These are phyloP conservation scores for Alternaria hordeiaustralica DNA, from an alignment of 2,329 filamentous ascomycete genomes.

Conservation along the genomic window DNA sequence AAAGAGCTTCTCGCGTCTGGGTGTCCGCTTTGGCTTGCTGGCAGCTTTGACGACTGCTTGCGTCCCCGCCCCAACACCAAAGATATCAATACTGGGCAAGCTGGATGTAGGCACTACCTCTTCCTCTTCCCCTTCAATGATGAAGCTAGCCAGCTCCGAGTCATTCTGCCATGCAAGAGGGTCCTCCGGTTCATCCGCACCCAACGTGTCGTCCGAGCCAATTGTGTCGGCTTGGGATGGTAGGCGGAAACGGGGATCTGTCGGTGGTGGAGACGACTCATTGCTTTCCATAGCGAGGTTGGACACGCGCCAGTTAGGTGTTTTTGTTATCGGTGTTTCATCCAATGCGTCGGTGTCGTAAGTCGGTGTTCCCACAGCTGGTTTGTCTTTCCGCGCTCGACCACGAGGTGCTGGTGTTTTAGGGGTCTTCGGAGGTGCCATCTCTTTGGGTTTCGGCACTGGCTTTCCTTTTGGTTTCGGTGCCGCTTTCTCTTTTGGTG, in stretches of 20 bases:
- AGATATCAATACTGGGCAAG: conserved; percentile 36
- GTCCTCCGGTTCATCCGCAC: conserved; percentile 45
- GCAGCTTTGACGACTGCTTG: conserved; percentile 41
- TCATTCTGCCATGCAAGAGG: conserved; percentile 51
- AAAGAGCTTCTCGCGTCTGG: conserved; percentile 41
- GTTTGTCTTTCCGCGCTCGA: conserved; percentile 28
- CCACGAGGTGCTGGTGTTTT: conserved; percentile 32
- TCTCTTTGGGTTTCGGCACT: conserved; percentile 17
- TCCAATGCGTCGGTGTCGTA: conserved; percentile 15
- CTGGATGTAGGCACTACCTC: conserved; percentile 41
- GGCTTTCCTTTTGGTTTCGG: conserved; percentile 20
- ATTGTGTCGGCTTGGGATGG: conserved; percentile 50
- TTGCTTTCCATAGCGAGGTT: conserved; percentile 41
- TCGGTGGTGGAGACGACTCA: conserved; percentile 48
- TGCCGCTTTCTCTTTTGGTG: conserved; percentile 12
- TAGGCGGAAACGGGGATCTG: conserved; percentile 47
- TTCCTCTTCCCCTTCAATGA: conserved; percentile 52
- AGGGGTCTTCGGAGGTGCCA: conserved; percentile 15
- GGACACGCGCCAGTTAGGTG: conserved; percentile 34
- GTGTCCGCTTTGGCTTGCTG: conserved; percentile 23
- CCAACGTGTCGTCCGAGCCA: conserved; percentile 54
- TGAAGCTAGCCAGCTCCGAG: conserved; percentile 55
- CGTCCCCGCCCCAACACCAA: conserved; percentile 40
- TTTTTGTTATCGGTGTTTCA: conserved; percentile 24
- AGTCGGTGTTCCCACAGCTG: conserved; percentile 24